These are phyloP conservation scores for Prunus mongolica DNA, from an alignment of 306 rosid species.

Conservation along the genomic window DNA sequence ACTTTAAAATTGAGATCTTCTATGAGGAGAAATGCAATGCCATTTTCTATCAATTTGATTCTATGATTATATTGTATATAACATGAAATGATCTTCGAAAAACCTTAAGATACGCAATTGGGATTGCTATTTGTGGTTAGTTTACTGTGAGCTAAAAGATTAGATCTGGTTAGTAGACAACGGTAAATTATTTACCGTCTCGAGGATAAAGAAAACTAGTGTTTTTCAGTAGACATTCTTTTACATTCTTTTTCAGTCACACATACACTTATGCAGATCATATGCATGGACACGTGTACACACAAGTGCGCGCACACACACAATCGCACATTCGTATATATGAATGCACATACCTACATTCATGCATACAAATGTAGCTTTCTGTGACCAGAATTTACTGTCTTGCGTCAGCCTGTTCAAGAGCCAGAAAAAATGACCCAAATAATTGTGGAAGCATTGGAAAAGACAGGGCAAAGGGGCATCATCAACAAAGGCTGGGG, in stretches of 20 bases:
- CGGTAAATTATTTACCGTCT: not conserved
- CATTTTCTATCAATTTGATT: not conserved
- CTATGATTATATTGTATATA: not conserved
- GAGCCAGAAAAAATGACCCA: slow-evolving; percentile 92
- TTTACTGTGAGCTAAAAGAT: not conserved
- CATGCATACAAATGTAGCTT: not conserved
- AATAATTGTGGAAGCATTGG: slow-evolving; percentile 86
- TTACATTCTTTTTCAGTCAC: not conserved
- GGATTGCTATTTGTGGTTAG: not conserved
- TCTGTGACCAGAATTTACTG: not conserved
- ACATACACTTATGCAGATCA: not conserved
- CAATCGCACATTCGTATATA: not conserved
- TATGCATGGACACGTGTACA: not conserved
- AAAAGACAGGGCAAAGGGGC: slow-evolving; percentile 87
- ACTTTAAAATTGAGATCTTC: not conserved
- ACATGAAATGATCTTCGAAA: not conserved
- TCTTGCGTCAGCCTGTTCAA: slow-evolving; percentile 74
- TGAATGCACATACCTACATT: not conserved
- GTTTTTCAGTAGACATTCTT: not conserved
- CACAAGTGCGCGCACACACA: not conserved
- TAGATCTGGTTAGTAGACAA: not conserved
- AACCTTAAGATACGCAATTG: not conserved
- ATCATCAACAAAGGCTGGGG: slow-evolving; percentile 99
- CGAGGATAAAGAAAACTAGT: not conserved
- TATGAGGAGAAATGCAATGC: not conserved